A percentile compares a stretch with the other conserved stretches of the same genome.
Conservation (phyloP, 164 flowering plant genomes). For the Liriodendron chinense region DNA sequence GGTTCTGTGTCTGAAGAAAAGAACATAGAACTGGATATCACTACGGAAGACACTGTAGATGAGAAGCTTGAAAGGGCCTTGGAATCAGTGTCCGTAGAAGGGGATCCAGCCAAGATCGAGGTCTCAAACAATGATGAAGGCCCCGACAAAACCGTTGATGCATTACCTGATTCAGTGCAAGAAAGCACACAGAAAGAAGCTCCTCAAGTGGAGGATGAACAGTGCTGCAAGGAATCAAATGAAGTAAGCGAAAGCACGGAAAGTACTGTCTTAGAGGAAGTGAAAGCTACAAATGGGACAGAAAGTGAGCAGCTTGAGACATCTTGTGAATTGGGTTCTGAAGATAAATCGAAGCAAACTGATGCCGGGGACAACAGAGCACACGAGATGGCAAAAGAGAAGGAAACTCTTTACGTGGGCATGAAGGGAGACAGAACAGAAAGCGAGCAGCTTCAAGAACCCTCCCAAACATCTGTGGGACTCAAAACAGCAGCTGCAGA, state of each 20-base stretch:
- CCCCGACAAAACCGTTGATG: neutral
- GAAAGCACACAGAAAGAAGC: constrained; percentile 5
- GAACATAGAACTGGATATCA: neutral
- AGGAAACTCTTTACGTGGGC: neutral
- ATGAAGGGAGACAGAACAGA: constrained; percentile 8
- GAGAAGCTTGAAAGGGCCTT: neutral
- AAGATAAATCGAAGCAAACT: neutral
- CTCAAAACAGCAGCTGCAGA: constrained; percentile 5
- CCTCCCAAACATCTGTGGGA: constrained; percentile 4
- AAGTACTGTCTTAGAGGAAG: neutral
- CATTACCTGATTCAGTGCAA: neutral
- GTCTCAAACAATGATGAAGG: neutral
- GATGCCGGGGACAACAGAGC: neutral
- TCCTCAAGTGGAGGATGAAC: constrained; percentile 1
- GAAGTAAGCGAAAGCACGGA: neutral
- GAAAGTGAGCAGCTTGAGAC: neutral
- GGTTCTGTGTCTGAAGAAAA: neutral
- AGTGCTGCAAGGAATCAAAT: neutral
- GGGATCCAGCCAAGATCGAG: neutral
- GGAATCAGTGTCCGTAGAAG: neutral
- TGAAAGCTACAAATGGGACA: neutral
- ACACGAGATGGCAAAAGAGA: neutral
- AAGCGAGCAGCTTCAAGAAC: constrained; percentile 7
- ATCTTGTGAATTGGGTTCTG: neutral
- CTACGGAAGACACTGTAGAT: neutral